Evolutionary conservation across 2,329 filamentous ascomycete genomes (phyloP).

Genomic region (Myriosclerotinia duriaeana): DNA sequence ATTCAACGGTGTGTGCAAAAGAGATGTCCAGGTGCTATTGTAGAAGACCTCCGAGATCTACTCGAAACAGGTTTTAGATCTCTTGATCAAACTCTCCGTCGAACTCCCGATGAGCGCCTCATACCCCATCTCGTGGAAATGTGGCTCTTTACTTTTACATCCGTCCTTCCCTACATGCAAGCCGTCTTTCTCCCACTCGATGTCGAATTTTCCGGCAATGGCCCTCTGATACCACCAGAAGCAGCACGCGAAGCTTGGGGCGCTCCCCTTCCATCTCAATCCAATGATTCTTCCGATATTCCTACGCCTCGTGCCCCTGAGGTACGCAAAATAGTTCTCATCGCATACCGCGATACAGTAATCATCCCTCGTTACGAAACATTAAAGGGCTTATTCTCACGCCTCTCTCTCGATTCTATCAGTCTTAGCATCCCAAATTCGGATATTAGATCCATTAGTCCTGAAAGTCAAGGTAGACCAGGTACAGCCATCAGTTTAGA

Average conservation of each 20-base stretch:
- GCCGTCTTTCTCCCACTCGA: slow-evolving; percentile 92
- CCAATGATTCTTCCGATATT: slow-evolving; percentile 43
- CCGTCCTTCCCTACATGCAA: slow-evolving; percentile 88
- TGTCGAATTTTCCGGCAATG: slow-evolving; percentile 84
- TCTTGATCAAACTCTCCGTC: slow-evolving; percentile 77
- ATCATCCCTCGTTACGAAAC: slow-evolving; percentile 86
- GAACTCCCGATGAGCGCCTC: slow-evolving; percentile 80
- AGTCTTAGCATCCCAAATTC: slow-evolving; percentile 46
- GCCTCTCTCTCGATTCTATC: slow-evolving; percentile 76
- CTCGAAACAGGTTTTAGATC: slow-evolving; percentile 80
- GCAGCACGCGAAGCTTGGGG: slow-evolving; percentile 92
- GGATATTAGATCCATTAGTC: slow-evolving; percentile 50
- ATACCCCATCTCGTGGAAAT: slow-evolving; percentile 88
- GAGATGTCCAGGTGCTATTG: slow-evolving; percentile 65
- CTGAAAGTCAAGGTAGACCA: slow-evolving; percentile 55
- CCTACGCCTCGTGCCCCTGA: slow-evolving; percentile 61
- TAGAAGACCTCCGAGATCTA: slow-evolving; percentile 75
- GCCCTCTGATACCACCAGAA: slow-evolving; percentile 71
- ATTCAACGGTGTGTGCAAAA: slow-evolving; percentile 76
- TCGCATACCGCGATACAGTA: slow-evolving; percentile 83
- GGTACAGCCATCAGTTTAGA: slow-evolving; percentile 76
- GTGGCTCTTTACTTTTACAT: slow-evolving; percentile 91
- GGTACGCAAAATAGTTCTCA: slow-evolving; percentile 82
- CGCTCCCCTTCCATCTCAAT: slow-evolving; percentile 54
- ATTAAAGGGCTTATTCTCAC: slow-evolving; percentile 85